Conservation (phyloP, 108 stramenopile species). For the Cyclostephanos invisitatus region DNA sequence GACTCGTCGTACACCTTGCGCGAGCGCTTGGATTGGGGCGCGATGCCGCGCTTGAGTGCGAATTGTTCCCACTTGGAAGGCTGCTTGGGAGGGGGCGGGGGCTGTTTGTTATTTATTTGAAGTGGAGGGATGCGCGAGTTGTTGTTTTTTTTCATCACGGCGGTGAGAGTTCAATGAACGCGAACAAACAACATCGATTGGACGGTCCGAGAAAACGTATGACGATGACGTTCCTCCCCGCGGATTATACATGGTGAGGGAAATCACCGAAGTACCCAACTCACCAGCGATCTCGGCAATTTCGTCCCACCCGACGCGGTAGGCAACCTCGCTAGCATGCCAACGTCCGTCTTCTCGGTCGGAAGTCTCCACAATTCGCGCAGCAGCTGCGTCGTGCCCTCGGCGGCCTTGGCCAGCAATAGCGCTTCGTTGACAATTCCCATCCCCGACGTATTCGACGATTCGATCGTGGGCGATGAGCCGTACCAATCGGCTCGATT, state of each 20-base stretch:
- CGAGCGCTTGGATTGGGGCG: conserved; percentile 84
- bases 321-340: conserved; percentile 69
- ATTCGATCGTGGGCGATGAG: conserved; percentile 40
- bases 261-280: conserved; percentile 17
- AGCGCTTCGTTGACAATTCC: conserved; percentile 57
- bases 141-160: background rate
- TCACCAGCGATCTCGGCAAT: conserved; percentile 73
- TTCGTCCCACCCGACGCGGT: conserved; percentile 40
- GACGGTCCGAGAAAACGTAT: background rate
- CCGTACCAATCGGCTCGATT: conserved; percentile 27
- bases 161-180: background rate
- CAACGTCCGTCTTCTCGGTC: conserved; percentile 74
- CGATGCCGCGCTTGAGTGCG: conserved; percentile 81
- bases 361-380: conserved; percentile 76
- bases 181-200: conserved; percentile 1
- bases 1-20: conserved; percentile 91
- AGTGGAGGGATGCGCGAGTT: background rate
- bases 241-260: too few species aligned
- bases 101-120: conserved; percentile 50
- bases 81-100: conserved; percentile 84
- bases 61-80: conserved; percentile 92
- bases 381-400: conserved; percentile 76
- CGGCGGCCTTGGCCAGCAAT: conserved; percentile 68
- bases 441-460: background rate
- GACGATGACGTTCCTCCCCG: background rate